Base-by-base conservation (phyloP, 2,329 filamentous ascomycete species). In the Alternaria sp. region DNA sequence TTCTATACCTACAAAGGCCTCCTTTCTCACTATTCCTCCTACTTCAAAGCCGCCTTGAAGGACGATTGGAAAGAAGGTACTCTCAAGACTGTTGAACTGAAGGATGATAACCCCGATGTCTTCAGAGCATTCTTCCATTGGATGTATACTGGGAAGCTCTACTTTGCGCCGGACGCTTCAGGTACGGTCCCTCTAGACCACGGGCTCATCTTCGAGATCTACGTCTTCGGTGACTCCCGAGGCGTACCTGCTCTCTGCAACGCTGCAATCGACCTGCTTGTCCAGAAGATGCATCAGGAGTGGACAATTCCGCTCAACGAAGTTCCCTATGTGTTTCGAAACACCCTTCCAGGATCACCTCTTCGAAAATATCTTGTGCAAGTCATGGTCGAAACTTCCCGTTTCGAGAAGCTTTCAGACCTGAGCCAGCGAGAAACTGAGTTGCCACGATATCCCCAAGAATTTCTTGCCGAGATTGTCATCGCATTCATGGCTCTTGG, bases 381-480 rank as follows among this genome's bases (percentile, higher is more conserved):
- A n/a, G n/a, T n/a, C n/a, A n/a, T n/a, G n/a, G n/a, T n/a, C n/a
- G n/a, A n/a, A n/a, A n/a, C n/a, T n/a, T n/a, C n/a, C n/a, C n/a
- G n/a, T n/a, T n/a, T n/a, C n/a, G n/a, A n/a, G n/a, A n/a, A n/a
- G n/a, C n/a, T n/a, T n/a, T n/a, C n/a, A n/a, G n/a, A n/a, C n/a
- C n/a, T n/a, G n/a, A n/a, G n/a, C 30, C 6, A 15, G 3, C 30
- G 30, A 37, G 1, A 2, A 4, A 2, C 2, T 0, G 12, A 4
- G 8, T 4, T 33, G 6, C 2, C 0, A 3, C 0, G 0, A 3
- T 37, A 41, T 41, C 15, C 33, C 0, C 0, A 41, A 0, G 33
- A 41, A 0, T 41, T 41, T 1, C 4, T 41, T 2, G 33, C 1
- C 0, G 15, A 41, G 0, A 3, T 41, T 0, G 2, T 41, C 0